A percentile compares a stretch with the other conserved stretches of the same genome.
These are phyloP conservation scores for Vaccinium corymbosum DNA, from an alignment of 148 eudicot species.

Conservation along the genomic window DNA sequence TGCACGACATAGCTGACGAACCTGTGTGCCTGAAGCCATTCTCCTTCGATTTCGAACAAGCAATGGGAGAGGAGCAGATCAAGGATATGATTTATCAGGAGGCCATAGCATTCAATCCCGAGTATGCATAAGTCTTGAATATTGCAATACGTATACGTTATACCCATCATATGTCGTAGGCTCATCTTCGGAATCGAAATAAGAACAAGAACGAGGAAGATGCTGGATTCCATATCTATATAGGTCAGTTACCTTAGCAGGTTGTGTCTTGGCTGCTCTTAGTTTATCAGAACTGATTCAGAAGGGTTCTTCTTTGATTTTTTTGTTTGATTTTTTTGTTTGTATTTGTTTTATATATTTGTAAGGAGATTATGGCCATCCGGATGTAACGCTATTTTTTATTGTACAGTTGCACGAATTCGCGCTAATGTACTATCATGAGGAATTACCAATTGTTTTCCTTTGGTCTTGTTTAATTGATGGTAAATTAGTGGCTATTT, in stretches of 20 bases:
- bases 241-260: background rate
- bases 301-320: background rate
- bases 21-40: conserved; percentile 64
- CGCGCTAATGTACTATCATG: background rate
- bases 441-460: background rate
- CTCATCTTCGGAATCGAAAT: background rate
- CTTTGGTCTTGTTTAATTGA: background rate
- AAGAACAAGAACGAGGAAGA: background rate
- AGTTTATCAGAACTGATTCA: background rate
- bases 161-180: background rate
- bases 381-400: background rate
- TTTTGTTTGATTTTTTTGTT: background rate
- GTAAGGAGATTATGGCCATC: background rate
- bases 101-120: conserved; percentile 64
- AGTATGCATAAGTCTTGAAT: conserved; percentile 25
- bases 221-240: background rate
- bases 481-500: background rate
- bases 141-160: background rate
- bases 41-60: conserved; percentile 84
- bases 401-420: background rate
- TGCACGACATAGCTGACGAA: conserved; percentile 82
- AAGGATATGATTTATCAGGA: conserved; percentile 90
- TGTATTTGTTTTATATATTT: background rate
- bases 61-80: conserved; percentile 71
- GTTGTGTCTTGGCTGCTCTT: background rate